These are phyloP conservation scores for Leccinum subfulvum DNA, from an alignment of 1,284 basidiomycete genomes.

Conservation along the genomic window DNA sequence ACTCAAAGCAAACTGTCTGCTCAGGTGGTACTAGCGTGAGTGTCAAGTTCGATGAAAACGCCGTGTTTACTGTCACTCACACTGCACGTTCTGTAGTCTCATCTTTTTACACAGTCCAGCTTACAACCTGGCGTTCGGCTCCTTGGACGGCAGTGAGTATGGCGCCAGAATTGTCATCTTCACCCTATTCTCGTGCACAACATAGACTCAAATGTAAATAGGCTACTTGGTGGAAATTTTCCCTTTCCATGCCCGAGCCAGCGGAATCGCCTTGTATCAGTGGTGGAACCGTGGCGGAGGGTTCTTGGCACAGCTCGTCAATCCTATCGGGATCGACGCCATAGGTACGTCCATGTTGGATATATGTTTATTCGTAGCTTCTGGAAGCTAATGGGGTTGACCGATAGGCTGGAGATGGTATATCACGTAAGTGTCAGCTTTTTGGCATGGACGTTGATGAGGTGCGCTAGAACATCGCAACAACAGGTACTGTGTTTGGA, in stretches of 20 bases:
- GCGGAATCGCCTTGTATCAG: background rate
- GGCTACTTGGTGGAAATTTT: background rate
- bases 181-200: background rate
- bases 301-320: background rate
- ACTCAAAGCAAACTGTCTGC: background rate
- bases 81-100: background rate
- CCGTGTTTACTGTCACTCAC: background rate
- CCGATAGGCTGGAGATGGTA: background rate
- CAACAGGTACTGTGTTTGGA: background rate
- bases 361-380: background rate
- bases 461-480: background rate
- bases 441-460: background rate
- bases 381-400: background rate
- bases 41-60: background rate
- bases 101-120: background rate
- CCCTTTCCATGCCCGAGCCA: background rate
- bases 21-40: background rate
- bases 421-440: background rate
- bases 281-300: background rate
- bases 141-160: background rate
- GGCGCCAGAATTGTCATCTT: background rate
- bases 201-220: background rate
- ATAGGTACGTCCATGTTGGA: background rate
- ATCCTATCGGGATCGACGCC: background rate
- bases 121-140: background rate